Evolutionary conservation across 257 asterid genomes (phyloP).

Genomic region (Lithospermum erythrorhizon): DNA sequence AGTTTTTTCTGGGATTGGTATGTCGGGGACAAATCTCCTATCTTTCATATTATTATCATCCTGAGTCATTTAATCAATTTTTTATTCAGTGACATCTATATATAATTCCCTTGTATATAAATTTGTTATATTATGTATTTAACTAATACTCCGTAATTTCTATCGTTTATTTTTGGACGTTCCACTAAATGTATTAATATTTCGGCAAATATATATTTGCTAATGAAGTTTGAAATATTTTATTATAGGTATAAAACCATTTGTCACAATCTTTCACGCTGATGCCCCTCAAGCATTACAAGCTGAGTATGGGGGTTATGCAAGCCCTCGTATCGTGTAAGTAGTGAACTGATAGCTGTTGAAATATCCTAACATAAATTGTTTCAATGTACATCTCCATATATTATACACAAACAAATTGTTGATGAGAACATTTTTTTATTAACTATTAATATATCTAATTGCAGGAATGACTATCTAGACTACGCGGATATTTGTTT

Average conservation of each 20-base stretch:
- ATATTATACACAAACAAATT: too few relatives aligned
- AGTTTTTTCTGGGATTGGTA: too few relatives aligned
- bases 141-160: too few relatives aligned
- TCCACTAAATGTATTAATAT: too few relatives aligned
- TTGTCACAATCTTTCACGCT: slow-evolving; percentile 37
- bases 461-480: slow-evolving; percentile 10
- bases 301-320: slow-evolving; percentile 35
- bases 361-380: neutral
- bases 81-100: too few relatives aligned
- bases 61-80: too few relatives aligned
- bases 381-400: neutral
- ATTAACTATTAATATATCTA: neutral
- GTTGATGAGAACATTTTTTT: neutral
- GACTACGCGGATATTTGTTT: slow-evolving; percentile 18
- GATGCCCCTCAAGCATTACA: slow-evolving; percentile 32
- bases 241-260: slow-evolving; percentile 28
- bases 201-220: too few relatives aligned
- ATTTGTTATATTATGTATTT: too few relatives aligned
- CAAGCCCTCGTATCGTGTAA: slow-evolving; percentile 25
- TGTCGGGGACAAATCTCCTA: too few relatives aligned
- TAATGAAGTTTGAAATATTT: neutral
- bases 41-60: too few relatives aligned
- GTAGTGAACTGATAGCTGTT: neutral
- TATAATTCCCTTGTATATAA: too few relatives aligned
- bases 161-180: too few relatives aligned